Base-by-base conservation (phyloP, 2,329 filamentous ascomycete genomes). In the Trichoderma oligosporum region DNA sequence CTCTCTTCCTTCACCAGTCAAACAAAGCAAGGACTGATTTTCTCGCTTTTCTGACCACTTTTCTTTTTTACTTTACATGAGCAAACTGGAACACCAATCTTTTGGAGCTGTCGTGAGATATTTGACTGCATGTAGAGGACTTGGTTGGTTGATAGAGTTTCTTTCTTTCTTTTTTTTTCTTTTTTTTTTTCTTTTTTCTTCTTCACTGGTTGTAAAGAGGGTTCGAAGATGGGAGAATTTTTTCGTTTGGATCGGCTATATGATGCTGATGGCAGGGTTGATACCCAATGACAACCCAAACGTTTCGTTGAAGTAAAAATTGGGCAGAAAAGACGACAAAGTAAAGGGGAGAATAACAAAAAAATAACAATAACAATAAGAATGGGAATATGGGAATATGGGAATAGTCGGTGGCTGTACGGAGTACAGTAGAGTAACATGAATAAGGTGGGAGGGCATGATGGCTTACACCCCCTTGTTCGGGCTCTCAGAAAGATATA, bases 241-340 rank as follows among this genome's bases (percentile, higher is more conserved):
- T 12, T 14, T 45, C 29, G 29, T 45, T 9, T 38, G 20, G 38
- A 11, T 20, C 24, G 33, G 11, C n/a, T 31, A 24, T 6, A 44
- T n/a, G n/a, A 38, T 56, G 53, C 12, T 39, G 35, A 39, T 39
- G 35, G 12, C n/a, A 39, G 14, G 24, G 52, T 58, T 58, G 56
- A 54, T 58, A 49, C 56, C 49, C 56, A 55, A 58, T 11, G 25
- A 39, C n/a, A 16, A 11, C 20, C 39, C 39, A 27, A 22, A 45
- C 2, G 29, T 45, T 45, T 25, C 12, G 33, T 4, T 4, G 9
- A 20, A 14, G n/a, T n/a, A n/a, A n/a, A n/a, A 39, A 39, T 54
- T 45, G 41, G 51, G 51, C 39, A 29, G 51, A 38, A 51, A 51
- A 35, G 35, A 39, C 8, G 3, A 14, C n/a, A 39, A 18, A 29